These are phyloP conservation scores for Rossbeevera mucosa DNA, from an alignment of 768 basidiomycete species.

Conservation along the genomic window DNA sequence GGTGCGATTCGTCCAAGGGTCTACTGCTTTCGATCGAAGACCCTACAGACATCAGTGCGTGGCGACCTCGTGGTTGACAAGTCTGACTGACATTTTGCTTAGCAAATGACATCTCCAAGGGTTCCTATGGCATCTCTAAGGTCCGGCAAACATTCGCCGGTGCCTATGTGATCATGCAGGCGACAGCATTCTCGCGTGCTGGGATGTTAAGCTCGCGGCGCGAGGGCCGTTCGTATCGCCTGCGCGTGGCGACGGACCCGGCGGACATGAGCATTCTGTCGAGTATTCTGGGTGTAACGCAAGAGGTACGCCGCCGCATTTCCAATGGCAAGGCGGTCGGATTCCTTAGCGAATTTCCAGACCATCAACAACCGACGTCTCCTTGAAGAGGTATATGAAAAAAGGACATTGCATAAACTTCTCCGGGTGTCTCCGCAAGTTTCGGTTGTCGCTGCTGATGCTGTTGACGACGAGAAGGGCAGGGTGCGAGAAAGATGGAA, in stretches of 20 bases:
- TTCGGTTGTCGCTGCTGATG: conserved; percentile 18
- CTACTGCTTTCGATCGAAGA: conserved; percentile 84
- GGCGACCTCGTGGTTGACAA: background rate
- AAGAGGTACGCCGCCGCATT: conserved; percentile 60
- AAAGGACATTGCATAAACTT: conserved; percentile 52
- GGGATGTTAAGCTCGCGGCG: conserved; percentile 56
- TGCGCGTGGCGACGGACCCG: conserved; percentile 43
- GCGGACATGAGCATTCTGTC: conserved; percentile 77
- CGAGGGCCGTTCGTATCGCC: conserved; percentile 43
- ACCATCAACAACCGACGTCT: conserved; percentile 70
- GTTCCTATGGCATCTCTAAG: conserved; percentile 78
- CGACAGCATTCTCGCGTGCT: conserved; percentile 62
- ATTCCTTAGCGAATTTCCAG: conserved; percentile 33
- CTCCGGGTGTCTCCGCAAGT: conserved; percentile 38
- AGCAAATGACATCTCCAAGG: conserved; percentile 93
- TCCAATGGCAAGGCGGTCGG: background rate
- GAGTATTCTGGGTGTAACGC: conserved; percentile 75
- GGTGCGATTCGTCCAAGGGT: conserved; percentile 58
- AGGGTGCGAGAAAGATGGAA: conserved; percentile 38
- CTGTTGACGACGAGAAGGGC: conserved; percentile 8
- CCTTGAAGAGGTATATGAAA: conserved; percentile 65
- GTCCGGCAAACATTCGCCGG: conserved; percentile 84
- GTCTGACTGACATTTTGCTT: conserved; percentile 4
- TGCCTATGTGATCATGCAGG: conserved; percentile 72
- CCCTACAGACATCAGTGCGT: conserved; percentile 82